phyloP scores from a whole-genome alignment of 345 rosid species.

The Eucalyptus cloeziana region DNA sequence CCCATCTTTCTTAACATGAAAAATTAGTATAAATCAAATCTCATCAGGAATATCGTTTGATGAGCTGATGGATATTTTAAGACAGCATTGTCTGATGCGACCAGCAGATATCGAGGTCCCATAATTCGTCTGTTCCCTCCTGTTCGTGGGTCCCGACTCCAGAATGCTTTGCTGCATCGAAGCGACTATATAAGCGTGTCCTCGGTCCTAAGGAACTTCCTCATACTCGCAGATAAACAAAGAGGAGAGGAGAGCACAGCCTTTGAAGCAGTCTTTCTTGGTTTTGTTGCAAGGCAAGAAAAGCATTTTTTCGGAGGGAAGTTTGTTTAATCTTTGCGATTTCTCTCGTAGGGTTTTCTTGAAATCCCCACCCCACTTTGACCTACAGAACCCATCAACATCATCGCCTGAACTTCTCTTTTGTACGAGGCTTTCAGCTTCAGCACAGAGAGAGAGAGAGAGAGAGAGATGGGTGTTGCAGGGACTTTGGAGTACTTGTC shows the following conservation, averaged over 20 bases:
- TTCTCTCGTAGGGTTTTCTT: neutral
- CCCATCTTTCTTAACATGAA: neutral
- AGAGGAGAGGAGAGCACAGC: neutral
- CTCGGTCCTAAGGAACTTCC: neutral
- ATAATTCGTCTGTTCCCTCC: neutral
- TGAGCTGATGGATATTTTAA: neutral
- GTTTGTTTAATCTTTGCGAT: neutral
- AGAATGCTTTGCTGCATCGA: neutral
- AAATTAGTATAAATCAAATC: neutral
- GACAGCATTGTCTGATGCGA: neutral
- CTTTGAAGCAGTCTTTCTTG: constrained; percentile 1
- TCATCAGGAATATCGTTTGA: neutral
- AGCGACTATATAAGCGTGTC: neutral
- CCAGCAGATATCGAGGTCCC: neutral
- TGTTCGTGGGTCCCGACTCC: neutral
- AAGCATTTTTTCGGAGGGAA: constrained; percentile 13
- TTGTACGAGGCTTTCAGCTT: neutral
- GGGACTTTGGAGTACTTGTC: constrained; percentile 79
- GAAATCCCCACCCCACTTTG: neutral
- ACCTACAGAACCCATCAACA: neutral
- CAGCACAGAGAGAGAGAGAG: neutral
- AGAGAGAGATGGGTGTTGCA: constrained; percentile 65
- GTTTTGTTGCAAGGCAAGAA: constrained; percentile 26
- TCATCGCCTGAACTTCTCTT: neutral
- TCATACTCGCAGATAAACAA: neutral